Conservation (phyloP, 2,329 filamentous ascomycete species). For the Westerdykella ornata region DNA sequence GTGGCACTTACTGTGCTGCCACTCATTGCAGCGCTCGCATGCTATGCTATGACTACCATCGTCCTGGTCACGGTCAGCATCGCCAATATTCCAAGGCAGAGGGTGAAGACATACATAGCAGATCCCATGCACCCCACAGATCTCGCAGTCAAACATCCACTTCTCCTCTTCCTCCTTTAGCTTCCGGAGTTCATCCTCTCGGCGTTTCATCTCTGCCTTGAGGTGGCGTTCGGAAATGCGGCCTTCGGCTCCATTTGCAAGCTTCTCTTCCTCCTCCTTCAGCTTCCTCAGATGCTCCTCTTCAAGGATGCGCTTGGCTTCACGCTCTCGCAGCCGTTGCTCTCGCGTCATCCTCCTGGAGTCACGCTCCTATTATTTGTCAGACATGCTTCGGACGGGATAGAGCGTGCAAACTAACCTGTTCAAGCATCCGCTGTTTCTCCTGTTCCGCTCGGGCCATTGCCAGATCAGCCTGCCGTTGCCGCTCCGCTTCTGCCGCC, state of each 20-base stretch:
- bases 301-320: constrained; percentile 72
- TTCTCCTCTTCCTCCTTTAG: constrained; percentile 66
- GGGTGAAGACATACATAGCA: constrained; percentile 49
- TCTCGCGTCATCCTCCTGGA: constrained; percentile 77
- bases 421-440: constrained; percentile 58
- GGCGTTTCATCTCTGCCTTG: constrained; percentile 75
- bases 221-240: constrained; percentile 72
- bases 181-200: constrained; percentile 66
- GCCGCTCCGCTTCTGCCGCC: constrained; percentile 62
- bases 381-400: constrained; percentile 11
- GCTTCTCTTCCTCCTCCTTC: constrained; percentile 64
- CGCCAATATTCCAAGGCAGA: background rate
- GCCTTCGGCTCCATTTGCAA: constrained; percentile 36
- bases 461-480: constrained; percentile 56
- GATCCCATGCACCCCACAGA: constrained; percentile 83
- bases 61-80: constrained; percentile 49
- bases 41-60: constrained; percentile 91
- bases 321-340: constrained; percentile 76
- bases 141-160: constrained; percentile 88
- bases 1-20: constrained; percentile 94
- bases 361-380: constrained; percentile 59
- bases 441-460: constrained; percentile 56
- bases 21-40: constrained; percentile 88
- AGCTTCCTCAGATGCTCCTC: constrained; percentile 76
- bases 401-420: constrained; percentile 35